Base-by-base conservation (phyloP, 345 rosid species). In the Rhizophora mangle region DNA sequence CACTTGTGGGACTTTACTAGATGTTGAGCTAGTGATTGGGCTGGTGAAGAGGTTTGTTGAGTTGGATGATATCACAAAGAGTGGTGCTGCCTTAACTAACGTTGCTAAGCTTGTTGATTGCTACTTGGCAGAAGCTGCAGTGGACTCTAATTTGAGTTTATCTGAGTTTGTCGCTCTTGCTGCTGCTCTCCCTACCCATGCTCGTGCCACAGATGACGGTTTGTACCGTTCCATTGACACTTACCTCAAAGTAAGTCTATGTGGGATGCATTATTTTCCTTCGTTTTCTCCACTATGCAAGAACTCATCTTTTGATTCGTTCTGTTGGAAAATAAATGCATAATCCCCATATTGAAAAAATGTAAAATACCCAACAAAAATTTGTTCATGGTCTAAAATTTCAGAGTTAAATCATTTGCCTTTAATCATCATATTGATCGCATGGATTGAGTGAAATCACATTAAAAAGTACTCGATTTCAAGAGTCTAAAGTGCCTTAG, bases 151-250 rank as follows among this genome's bases (percentile, higher is more conserved):
- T 52, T 72, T 94, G 81, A 81, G 80, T 55, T 71, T 87, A 43
- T 13, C 55, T 0, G 89, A 91, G 80, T 87, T 94, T 39, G 60
- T 85, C 49, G 77, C 84, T 9, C 87, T 94, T 3, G 93, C 84
- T 3, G 77, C 80, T 8, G 89, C 86, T 79, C 78, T 94, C 4
- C 98, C 98, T 20, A 16, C 61, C 70, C 88, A 89, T 60, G 86
- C 92, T 10, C 95, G 96, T 22, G 82, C 83, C 32, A 71, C 72
- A 2, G 89, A 94, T 67, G 95, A 94, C 59, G 90, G 93, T 0
- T 53, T 94, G 7, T 94, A 94, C 80, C 84, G 97, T 16, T 93
- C 97, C 72, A 80, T 94, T 20, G 96, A 94, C 60, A 89, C 96
- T 62, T 91, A 91, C 72, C 93, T 94, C 57, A 94, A 94, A 76